These are phyloP conservation scores for Penicillium odoratum DNA, from an alignment of 495 filamentous ascomycete genomes.

Conservation along the genomic window DNA sequence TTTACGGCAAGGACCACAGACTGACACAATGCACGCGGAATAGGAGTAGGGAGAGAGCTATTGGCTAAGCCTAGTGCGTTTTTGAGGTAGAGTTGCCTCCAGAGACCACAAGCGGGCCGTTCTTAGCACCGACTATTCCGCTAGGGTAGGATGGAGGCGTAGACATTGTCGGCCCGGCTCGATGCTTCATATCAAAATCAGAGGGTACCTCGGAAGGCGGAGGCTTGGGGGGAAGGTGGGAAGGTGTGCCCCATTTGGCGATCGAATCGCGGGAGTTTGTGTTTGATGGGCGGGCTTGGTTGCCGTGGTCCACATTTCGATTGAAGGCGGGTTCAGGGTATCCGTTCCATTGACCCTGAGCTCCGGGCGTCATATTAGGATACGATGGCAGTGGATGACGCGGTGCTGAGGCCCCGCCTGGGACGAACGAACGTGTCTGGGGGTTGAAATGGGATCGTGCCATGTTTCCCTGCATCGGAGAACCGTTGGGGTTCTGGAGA, in stretches of 20 bases:
- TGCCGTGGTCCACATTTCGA: slow-evolving; percentile 15
- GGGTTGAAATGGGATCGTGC: slow-evolving; percentile 87
- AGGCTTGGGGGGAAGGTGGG: slow-evolving; percentile 55
- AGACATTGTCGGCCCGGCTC: slow-evolving; percentile 23
- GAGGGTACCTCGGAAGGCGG: slow-evolving; percentile 53
- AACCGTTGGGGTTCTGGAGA: slow-evolving; percentile 59
- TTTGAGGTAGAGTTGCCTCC: slow-evolving; percentile 33
- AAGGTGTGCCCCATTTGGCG: slow-evolving; percentile 56
- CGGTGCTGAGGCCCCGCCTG: slow-evolving; percentile 41
- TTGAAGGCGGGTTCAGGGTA: slow-evolving; percentile 36
- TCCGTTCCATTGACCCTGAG: slow-evolving; percentile 35
- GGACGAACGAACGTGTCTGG: slow-evolving; percentile 86
- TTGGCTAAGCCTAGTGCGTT: slow-evolving; percentile 22
- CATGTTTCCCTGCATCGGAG: slow-evolving; percentile 80
- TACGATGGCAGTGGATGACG: slow-evolving; percentile 37
- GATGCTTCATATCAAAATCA: slow-evolving; percentile 42
- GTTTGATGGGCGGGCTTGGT: slow-evolving; percentile 21
- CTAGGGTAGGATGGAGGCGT: slow-evolving; percentile 20
- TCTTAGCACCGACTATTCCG: slow-evolving; percentile 28
- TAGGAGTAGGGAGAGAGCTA: background rate
- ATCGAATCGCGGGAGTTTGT: slow-evolving; percentile 40
- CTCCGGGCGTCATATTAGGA: slow-evolving; percentile 23
- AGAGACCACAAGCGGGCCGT: slow-evolving; percentile 46
- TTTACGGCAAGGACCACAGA: background rate
- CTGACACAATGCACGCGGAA: background rate